A percentile compares a stretch with the other conserved stretches of the same genome.
These are phyloP conservation scores for Corniculantispora saksenae DNA, from an alignment of 2,329 filamentous ascomycete genomes.

Conservation along the genomic window DNA sequence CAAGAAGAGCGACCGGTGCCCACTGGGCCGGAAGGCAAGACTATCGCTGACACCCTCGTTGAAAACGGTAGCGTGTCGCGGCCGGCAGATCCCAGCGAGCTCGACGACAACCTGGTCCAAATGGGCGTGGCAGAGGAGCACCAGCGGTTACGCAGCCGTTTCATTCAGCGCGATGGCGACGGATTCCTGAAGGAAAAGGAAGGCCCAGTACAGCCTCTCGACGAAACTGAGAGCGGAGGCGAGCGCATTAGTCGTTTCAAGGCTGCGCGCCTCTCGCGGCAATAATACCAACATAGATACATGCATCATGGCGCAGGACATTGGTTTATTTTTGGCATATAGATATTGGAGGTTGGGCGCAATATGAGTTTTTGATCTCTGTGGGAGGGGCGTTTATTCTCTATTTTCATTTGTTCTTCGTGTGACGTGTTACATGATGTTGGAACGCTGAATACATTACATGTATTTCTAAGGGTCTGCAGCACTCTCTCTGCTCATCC, in stretches of 20 bases:
- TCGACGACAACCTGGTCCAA: slow-evolving; percentile 69
- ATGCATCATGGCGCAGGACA: slow-evolving; percentile 16
- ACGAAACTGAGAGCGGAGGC: slow-evolving; percentile 64
- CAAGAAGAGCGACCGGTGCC: slow-evolving; percentile 38
- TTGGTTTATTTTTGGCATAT: slow-evolving; percentile 16
- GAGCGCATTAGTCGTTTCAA: slow-evolving; percentile 73
- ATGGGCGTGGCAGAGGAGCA: slow-evolving; percentile 82
- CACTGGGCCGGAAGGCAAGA: slow-evolving; percentile 51
- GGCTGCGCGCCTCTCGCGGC: slow-evolving; percentile 63
- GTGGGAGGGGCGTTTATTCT: background rate
- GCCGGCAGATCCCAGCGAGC: slow-evolving; percentile 56
- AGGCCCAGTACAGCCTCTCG: slow-evolving; percentile 64
- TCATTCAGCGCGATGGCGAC: slow-evolving; percentile 75
- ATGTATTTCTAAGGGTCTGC: slow-evolving; percentile 46
- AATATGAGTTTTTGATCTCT: background rate
- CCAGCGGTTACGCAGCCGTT: slow-evolving; percentile 76
- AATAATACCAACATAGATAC: slow-evolving; percentile 35
- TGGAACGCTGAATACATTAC: slow-evolving; percentile 5
- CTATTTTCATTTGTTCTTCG: background rate
- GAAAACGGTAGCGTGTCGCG: slow-evolving; percentile 48
- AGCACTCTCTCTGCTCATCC: slow-evolving; percentile 54
- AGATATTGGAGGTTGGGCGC: background rate
- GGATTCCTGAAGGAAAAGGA: slow-evolving; percentile 77
- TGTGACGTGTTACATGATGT: background rate
- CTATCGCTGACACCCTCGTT: slow-evolving; percentile 61